Base-by-base conservation (phyloP, 2,329 filamentous ascomycete species). In the Epichloe gansuensis region DNA sequence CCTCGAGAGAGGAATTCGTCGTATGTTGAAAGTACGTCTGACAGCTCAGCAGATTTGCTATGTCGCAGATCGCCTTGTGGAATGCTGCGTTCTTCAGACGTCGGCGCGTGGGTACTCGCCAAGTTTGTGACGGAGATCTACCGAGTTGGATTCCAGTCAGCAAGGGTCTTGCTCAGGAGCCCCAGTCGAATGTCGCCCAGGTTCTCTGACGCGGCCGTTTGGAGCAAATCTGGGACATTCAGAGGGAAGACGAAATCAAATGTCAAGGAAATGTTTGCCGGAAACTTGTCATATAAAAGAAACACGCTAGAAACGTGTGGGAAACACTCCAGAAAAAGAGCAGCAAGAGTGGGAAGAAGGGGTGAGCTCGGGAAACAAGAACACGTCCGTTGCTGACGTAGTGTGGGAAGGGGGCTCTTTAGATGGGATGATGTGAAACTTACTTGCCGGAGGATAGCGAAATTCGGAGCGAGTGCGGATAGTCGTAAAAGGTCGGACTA, bases 401-500 rank as follows among this genome's bases (percentile, higher is more conserved):
- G n/a, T 9, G 37, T 42, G 21, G 35, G 35, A 38, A 46, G 48
- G 45, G 11, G 11, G 34, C 9, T 5, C 21, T 31, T 7, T n/a
- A 8, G 25, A 12, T 17, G 25, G 25, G n/a, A 47, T 21, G 12
- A 7, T 25, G 21, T 23, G 45, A 49, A 49, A 64, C 65, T 67
- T 55, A 67, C 65, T 60, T 56, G 51, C 42, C 52, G 49, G 55
- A 54, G 55, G 54, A 54, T 43, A 51, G 53, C 31, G 55, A 57
- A 31, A 56, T 55, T 46, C 58, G 55, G 44, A 58, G 52, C 49
- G 60, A 55, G 21, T 60, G 53, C 43, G 75, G 74, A 60, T 79
- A 81, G 61, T 81, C 77, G 74, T 83, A 82, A 48, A 83, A 67
- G 35, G 78, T 82, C 55, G 79, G 80, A 62, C 79, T 82, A 64